Evolutionary conservation across 176 grass and related monocot species (phyloP), one percentile per base, ranked within the genome.

Genomic region (Triticum turgidum): DNA sequence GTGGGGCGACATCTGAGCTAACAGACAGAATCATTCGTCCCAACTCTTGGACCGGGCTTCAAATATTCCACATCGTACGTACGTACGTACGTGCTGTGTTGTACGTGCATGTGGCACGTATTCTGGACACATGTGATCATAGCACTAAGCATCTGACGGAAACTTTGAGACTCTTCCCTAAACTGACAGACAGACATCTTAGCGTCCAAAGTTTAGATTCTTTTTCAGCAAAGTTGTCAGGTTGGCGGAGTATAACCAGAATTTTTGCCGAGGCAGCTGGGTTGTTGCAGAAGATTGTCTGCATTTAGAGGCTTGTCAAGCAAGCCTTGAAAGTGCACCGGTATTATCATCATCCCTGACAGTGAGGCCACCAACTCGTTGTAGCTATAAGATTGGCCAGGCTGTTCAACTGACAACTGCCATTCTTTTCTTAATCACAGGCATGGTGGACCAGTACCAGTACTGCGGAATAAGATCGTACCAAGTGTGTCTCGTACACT

Each of bases 11-110:
- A 65, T 90, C 82, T 97, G 88, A 90, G 82, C 75, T 73, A 87
- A 94, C 33, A 75, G 33, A 94, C 27, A 75, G 33, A 80, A 78
- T 59, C 89, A 83, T 94, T 80, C 90, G 80, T 80, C 51, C 89
- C 54, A 87, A 49, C 24, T 54, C 84, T 69, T 90, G 87, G 61
- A 76, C 22, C 38, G 44, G n/a, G 65, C 47, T 39, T 25, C 32
- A 82, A 25, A 56, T 71, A 71, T 69, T 17, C 4, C 24, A 58
- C 62, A 14, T 30, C 27, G 11, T 68, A 51, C 44, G 18, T 67
- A 49, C 38, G 33, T 33, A 33, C 42, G 63, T 12, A 37, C 45
- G 29, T 38, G 67, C 17, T 9, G 4, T 70, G 47, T 32, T 80
- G 51, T 69, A 37, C 38, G 20, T 81, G 41, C 29, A 64, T 72